phyloP scores from a whole-genome alignment of 2,329 filamentous ascomycete genomes.

The Sclerotinia subarctica region DNA sequence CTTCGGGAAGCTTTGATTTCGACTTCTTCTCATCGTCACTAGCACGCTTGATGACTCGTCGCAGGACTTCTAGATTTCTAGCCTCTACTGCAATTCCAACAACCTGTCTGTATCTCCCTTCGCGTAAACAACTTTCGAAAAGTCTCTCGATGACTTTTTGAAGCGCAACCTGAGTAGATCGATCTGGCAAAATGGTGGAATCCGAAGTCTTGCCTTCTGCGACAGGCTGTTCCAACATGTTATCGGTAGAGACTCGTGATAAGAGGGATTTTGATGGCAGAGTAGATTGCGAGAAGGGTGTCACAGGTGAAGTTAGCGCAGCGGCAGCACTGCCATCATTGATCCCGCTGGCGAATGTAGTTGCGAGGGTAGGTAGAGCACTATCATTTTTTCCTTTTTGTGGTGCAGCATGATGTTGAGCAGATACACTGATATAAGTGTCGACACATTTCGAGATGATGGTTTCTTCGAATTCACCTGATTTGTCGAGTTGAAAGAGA shows the following conservation, averaged over 20 bases:
- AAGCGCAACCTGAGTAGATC: constrained; percentile 73
- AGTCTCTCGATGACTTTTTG: constrained; percentile 82
- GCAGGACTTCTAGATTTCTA: constrained; percentile 83
- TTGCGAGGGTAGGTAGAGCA: constrained; percentile 58
- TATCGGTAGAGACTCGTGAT: constrained; percentile 71
- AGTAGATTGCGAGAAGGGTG: constrained; percentile 90
- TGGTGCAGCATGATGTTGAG: constrained; percentile 52
- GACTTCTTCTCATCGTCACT: constrained; percentile 76
- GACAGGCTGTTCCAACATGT: constrained; percentile 52
- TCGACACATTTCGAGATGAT: constrained; percentile 98
- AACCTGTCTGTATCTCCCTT: constrained; percentile 89
- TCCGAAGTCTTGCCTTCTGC: constrained; percentile 37
- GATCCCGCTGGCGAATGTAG: constrained; percentile 68
- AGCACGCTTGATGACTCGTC: constrained; percentile 83
- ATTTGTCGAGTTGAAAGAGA: constrained; percentile 86
- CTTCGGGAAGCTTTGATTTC: constrained; percentile 55
- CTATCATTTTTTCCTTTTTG: constrained; percentile 49
- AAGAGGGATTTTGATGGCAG: constrained; percentile 91
- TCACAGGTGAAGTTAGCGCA: constrained; percentile 79
- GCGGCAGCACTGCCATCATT: constrained; percentile 59
- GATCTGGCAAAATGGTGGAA: constrained; percentile 51
- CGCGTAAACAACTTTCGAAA: constrained; percentile 83
- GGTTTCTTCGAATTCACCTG: constrained; percentile 96
- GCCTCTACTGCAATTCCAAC: constrained; percentile 96
- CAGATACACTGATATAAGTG: constrained; percentile 85